A percentile compares a stretch with the other conserved stretches of the same genome.
Evolutionary conservation across 2,329 filamentous ascomycete species (phyloP).

Genomic region (Clonostachys rhizophaga): DNA sequence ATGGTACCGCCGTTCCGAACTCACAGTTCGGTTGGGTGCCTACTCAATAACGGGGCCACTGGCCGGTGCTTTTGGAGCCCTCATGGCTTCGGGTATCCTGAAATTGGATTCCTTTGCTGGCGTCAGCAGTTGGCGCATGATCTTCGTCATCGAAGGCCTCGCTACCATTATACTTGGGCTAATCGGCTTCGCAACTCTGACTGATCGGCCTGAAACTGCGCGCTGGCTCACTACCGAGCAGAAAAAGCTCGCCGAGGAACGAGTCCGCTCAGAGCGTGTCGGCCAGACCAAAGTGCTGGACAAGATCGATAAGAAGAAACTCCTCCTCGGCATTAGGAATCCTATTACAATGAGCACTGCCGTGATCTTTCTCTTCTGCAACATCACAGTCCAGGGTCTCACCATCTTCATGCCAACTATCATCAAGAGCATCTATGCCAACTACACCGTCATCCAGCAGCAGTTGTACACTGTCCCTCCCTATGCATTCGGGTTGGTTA

Average conservation of each 20-base stretch:
- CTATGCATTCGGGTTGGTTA: constrained; percentile 61
- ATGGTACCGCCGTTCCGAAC: constrained; percentile 70
- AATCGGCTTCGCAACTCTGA: constrained; percentile 24
- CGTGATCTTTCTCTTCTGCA: constrained; percentile 57
- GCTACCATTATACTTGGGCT: constrained; percentile 32
- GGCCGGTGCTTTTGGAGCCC: constrained; percentile 66
- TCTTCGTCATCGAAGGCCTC: constrained; percentile 51
- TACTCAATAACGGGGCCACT: constrained; percentile 68
- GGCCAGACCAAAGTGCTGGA: constrained; percentile 59
- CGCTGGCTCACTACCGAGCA: constrained; percentile 54
- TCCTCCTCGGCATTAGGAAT: constrained; percentile 55
- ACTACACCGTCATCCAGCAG: constrained; percentile 49
- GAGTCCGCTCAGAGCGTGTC: constrained; percentile 64
- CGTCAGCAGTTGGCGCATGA: constrained; percentile 67
- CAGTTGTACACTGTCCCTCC: constrained; percentile 67
- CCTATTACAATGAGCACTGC: constrained; percentile 45
- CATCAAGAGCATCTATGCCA: constrained; percentile 61
- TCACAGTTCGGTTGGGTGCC: constrained; percentile 68
- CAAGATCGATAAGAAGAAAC: constrained; percentile 53
- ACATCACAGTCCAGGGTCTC: constrained; percentile 66
- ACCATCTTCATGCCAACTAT: constrained; percentile 69
- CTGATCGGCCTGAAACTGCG: constrained; percentile 42
- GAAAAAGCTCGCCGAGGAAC: constrained; percentile 46
- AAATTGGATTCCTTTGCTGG: constrained; percentile 65
- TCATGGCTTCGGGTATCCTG: constrained; percentile 70